Conservation (phyloP, 73 alveolate genomes). For the Paramecium primaurelia region DNA sequence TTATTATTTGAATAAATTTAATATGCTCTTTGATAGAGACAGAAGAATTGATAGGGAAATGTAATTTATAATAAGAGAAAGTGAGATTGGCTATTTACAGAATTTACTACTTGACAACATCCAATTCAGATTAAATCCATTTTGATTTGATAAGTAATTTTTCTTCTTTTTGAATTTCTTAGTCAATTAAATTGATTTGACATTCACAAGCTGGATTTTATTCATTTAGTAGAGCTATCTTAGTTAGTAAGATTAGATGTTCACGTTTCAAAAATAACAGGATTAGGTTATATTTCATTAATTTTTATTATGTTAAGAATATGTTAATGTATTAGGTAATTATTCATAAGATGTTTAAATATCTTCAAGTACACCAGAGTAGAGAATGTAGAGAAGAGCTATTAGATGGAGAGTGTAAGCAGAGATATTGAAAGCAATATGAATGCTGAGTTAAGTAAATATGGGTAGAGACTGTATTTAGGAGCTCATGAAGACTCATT, state of each 20-base stretch:
- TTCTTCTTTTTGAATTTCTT: neutral
- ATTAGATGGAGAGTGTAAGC: neutral
- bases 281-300: neutral
- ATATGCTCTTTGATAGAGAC: neutral
- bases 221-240: neutral
- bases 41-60: conserved; percentile 6
- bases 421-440: neutral
- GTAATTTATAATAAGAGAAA: conserved; percentile 4
- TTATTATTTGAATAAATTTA: neutral
- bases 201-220: neutral
- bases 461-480: neutral
- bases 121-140: neutral
- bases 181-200: neutral
- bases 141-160: neutral
- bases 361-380: neutral
- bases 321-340: neutral
- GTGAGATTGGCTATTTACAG: neutral
- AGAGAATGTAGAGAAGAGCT: neutral
- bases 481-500: conserved; percentile 2
- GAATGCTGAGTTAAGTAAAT: neutral
- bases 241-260: neutral
- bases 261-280: neutral
- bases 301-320: neutral
- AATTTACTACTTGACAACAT: neutral
- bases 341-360: neutral